Base-by-base conservation (phyloP, 2,329 filamentous ascomycete species). In the Rhexocercosporidium sp. region DNA sequence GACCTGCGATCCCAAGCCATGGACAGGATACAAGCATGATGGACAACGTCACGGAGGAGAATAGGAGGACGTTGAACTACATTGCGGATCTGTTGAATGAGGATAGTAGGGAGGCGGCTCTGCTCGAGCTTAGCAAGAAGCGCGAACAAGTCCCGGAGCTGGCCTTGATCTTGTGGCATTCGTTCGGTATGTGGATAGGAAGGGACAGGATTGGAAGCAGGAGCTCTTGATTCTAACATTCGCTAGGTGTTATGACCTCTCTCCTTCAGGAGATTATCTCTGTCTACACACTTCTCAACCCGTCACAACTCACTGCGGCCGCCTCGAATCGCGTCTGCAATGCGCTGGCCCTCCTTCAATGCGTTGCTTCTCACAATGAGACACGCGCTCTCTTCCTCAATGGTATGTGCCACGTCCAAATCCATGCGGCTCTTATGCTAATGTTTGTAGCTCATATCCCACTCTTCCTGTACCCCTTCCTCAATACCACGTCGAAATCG, bases 401-500 rank as follows among this genome's bases (percentile, higher is more conserved):
- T 77, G 95, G 95, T 97, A 84, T 67, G 84, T 57, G 11, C 54
- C 18, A 12, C 20, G 1, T 39, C 12, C 31, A 20, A 34, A 16
- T 20, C 9, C 12, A 14, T 41, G 5, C 5, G 11, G n/a, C 27
- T 5, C 53, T 0, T 25, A 57, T 39, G 72, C 73, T 73, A 60
- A 73, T 59, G 46, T 47, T 14, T 39, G 29, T 75, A 97, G 96
- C 96, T 46, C 96, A 99, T 77, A 98, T 99, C 67, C 96, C 96
- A 8, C 88, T 99, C 60, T 99, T 97, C 80, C 89, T 99, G 66
- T 99, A 99, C 75, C 96, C 96, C 0, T 99, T 99, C 77, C 88
- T 99, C 70, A 99, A 99, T 82, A 99, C 96, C 3, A 99, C 96
- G 0, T 98, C 96, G 39, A 99, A 99, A 81, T 97, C 94, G 37